Base-by-base conservation (phyloP, 2,329 filamentous ascomycete genomes). In the Tolypocladium endophyticum region DNA sequence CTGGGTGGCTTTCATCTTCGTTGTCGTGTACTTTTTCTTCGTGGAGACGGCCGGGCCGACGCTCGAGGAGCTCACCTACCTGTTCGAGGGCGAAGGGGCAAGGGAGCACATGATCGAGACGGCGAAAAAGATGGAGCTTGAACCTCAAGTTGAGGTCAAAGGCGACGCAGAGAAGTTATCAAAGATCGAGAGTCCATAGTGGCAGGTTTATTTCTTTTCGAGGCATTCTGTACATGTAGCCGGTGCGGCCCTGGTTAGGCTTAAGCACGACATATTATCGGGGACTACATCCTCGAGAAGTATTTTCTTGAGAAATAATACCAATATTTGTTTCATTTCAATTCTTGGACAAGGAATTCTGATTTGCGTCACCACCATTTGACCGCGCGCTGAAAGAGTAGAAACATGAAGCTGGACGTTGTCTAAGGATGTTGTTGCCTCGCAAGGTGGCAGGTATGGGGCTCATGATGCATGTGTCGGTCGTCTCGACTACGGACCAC, bases 11-110 rank as follows among this genome's bases (percentile, higher is more conserved):
- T 60, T 74, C 2, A 67, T 76, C 18, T 72, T 76, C 60, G 6
- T 72, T 28, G 63, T 72, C 7, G 72, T 75, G 0, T 77, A 74
- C 60, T 74, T 76, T 60, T 75, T 74, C 63, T 76, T 75, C 47
- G 69, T 72, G 0, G 74, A 76, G 63, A 76, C 73, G 0, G 65
- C 68, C 1, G 73, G 73, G 0, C 71, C 70, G 6, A 74, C 72
- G 1, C 60, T 73, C n/a, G 72, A 74, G 57, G 72, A 74, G 57
- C 50, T 74, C 11, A 63, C 70, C 0, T 69, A 67, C 45, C 58
- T 73, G 16, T 74, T 74, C 53, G 70, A 72, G 36, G 68, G 59
- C 1, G 20, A 59, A 58, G 69, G 67, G 45, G 67, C 64, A 0
- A 67, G 65, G 61, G 68, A 65, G 58, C 65, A 64, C 1, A 69